Evolutionary conservation across 1,139 yeast genomes (phyloP).

Genomic region (Blastobotrys buckinghamii): DNA sequence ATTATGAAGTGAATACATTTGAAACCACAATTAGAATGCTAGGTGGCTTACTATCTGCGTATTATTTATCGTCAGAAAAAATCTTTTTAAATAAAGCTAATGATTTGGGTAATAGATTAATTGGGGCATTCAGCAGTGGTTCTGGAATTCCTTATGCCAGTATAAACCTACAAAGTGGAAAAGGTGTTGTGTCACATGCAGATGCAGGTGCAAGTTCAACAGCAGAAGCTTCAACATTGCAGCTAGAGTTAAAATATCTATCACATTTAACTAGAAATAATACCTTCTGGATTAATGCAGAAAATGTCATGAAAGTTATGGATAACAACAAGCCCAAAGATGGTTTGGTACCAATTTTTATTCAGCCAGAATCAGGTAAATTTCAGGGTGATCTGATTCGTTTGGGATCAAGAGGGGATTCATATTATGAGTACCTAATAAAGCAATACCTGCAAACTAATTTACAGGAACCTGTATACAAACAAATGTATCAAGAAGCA

Average conservation of each 20-base stretch:
- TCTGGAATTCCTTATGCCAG: conserved; percentile 58
- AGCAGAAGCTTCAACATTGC: conserved; percentile 86
- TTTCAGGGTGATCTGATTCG: conserved; percentile 63
- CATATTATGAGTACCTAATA: conserved; percentile 83
- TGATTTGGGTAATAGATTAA: conserved; percentile 50
- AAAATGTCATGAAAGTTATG: conserved; percentile 34
- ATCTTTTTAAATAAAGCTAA: conserved; percentile 72
- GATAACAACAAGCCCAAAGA: conserved; percentile 46
- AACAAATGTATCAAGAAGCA: conserved; percentile 70
- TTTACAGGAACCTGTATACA: conserved; percentile 53
- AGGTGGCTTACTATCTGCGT: conserved; percentile 87
- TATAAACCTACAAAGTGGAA: conserved; percentile 61
- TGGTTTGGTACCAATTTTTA: conserved; percentile 79
- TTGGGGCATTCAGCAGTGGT: conserved; percentile 59
- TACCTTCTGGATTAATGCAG: conserved; percentile 73
- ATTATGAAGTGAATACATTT: conserved; percentile 74
- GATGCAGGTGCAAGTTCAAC: conserved; percentile 73
- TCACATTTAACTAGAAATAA: conserved; percentile 74
- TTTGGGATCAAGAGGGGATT: conserved; percentile 87
- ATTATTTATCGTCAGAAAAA: conserved; percentile 63
- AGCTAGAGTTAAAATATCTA: conserved; percentile 81
- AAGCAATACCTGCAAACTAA: conserved; percentile 82
- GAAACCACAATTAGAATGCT: conserved; percentile 88
- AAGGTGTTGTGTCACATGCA: conserved; percentile 55
- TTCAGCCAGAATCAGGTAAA: conserved; percentile 67